Evolutionary conservation across 2,329 filamentous ascomycete genomes (phyloP).

Genomic region (Fusarium nisikadoi): DNA sequence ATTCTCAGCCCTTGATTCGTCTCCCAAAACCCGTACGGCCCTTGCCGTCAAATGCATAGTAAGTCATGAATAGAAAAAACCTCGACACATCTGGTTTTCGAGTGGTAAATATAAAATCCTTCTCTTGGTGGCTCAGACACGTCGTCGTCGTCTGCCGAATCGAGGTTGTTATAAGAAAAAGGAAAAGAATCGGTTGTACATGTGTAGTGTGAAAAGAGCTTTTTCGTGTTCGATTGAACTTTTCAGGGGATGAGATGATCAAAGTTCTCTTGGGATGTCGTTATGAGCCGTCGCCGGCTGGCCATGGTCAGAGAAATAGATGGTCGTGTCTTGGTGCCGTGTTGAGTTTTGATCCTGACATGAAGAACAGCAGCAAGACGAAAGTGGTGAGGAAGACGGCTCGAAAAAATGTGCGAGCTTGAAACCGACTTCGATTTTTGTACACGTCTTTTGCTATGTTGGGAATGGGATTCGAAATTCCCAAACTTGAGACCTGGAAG

Average conservation of each 20-base stretch:
- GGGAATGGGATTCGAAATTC: constrained; percentile 7
- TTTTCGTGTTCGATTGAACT: background rate
- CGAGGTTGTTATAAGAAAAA: constrained; percentile 15
- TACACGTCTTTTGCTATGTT: constrained; percentile 1
- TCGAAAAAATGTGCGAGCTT: constrained; percentile 54
- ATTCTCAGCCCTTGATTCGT: constrained; percentile 67
- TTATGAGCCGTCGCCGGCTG: too few relatives aligned
- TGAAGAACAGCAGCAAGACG: constrained; percentile 56
- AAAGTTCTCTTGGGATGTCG: background rate
- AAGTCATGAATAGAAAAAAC: constrained; percentile 26
- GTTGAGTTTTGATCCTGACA: constrained; percentile 50
- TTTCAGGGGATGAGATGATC: background rate
- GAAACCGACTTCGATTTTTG: constrained; percentile 37
- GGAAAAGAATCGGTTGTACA: constrained; percentile 6
- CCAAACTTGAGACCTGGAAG: constrained; percentile 58
- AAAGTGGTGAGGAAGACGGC: constrained; percentile 55
- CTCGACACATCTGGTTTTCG: constrained; percentile 20
- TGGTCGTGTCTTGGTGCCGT: constrained; percentile 21
- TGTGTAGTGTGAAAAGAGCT: background rate
- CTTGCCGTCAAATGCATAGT: constrained; percentile 42
- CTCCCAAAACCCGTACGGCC: constrained; percentile 48
- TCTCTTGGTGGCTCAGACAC: background rate
- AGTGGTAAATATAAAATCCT: background rate
- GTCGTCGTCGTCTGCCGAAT: background rate
- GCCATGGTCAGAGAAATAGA: constrained; percentile 16